A percentile compares a stretch with the other conserved stretches of the same genome.
These are phyloP conservation scores for Suillus sp. DNA, from an alignment of 768 basidiomycete genomes.

Conservation along the genomic window DNA sequence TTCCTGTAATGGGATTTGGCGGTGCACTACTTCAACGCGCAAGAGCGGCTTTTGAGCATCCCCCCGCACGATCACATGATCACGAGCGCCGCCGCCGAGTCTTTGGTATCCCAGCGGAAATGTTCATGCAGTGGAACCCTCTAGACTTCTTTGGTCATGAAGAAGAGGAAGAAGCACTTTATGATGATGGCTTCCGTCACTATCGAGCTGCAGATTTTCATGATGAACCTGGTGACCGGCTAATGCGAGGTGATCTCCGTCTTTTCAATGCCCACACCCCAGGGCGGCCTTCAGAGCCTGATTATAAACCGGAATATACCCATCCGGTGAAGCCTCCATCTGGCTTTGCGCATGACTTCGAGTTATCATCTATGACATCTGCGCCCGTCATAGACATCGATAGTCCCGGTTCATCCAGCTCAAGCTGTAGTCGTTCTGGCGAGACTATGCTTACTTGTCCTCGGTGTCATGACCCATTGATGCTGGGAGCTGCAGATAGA, in stretches of 20 bases:
- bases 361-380: conserved; percentile 33
- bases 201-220: conserved; percentile 11
- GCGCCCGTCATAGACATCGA: conserved; percentile 51
- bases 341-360: conserved; percentile 75
- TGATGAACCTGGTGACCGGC: neutral
- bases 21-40: conserved; percentile 57
- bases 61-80: conserved; percentile 12
- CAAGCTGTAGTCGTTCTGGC: conserved; percentile 29
- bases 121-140: conserved; percentile 35
- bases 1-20: conserved; percentile 64
- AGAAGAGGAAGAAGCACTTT: conserved; percentile 20
- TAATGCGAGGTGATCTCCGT: conserved; percentile 9
- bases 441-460: conserved; percentile 64
- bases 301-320: conserved; percentile 64
- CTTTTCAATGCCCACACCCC: neutral
- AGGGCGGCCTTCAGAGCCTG: conserved; percentile 29
- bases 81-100: conserved; percentile 13
- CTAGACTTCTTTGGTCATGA: conserved; percentile 22
- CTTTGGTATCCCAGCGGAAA: conserved; percentile 30
- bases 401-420: conserved; percentile 22
- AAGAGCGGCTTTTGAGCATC: conserved; percentile 24
- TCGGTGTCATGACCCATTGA: conserved; percentile 62
- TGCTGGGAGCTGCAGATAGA: conserved; percentile 50
- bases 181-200: conserved; percentile 24
- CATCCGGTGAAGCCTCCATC: conserved; percentile 56